These are phyloP conservation scores for Quercus lobata DNA, from an alignment of 331 rosid species.

Conservation along the genomic window DNA sequence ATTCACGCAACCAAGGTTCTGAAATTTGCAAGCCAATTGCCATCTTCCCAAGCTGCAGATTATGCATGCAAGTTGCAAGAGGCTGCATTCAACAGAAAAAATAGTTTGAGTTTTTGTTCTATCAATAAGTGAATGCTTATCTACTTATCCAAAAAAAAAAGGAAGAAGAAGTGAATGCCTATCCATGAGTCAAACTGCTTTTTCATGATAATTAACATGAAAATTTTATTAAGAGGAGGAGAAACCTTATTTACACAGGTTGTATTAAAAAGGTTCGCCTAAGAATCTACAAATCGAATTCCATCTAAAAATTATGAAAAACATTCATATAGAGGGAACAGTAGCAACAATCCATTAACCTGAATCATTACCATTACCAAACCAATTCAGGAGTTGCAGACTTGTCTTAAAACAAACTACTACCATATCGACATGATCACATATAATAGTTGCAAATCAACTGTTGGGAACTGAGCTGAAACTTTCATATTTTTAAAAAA, in stretches of 20 bases:
- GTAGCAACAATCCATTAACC: neutral
- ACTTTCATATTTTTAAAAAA: neutral
- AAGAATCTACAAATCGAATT: neutral
- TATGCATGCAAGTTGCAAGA: slow-evolving; percentile 92
- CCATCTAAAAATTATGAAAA: neutral
- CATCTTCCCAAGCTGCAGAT: slow-evolving; percentile 75
- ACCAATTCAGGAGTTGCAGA: neutral
- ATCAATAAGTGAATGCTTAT: neutral
- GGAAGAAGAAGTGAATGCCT: neutral
- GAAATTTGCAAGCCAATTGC: slow-evolving; percentile 92
- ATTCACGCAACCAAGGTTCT: slow-evolving; percentile 99
- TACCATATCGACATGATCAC: neutral
- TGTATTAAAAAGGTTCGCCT: neutral
- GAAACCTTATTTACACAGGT: neutral
- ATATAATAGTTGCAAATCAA: neutral
- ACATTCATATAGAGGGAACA: neutral
- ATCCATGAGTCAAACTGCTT: neutral
- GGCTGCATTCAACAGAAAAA: slow-evolving; percentile 49
- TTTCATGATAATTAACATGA: neutral
- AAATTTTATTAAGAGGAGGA: neutral
- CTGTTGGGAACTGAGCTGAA: neutral
- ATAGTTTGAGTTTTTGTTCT: neutral
- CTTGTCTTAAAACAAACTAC: neutral
- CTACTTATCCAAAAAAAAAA: neutral
- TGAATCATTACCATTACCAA: neutral